These are phyloP conservation scores for Leccinum subgranulosum DNA, from an alignment of 768 basidiomycete genomes.

Conservation along the genomic window DNA sequence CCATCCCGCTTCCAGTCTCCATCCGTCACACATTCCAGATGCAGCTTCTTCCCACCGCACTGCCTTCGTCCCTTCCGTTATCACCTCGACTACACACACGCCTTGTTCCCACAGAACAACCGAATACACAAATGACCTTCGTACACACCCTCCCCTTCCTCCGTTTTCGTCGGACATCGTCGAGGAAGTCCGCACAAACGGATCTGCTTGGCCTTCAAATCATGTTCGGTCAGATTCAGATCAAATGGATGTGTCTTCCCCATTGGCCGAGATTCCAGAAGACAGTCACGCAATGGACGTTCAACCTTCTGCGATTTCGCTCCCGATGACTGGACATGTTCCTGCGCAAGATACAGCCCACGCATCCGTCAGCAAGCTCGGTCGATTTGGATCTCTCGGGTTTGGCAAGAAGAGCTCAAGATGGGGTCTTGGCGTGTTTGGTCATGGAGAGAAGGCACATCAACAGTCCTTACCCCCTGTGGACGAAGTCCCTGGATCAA, in stretches of 20 bases:
- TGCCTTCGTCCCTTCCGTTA: slow-evolving; percentile 44
- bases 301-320: slow-evolving; percentile 48
- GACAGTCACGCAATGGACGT: slow-evolving; percentile 44
- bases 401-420: slow-evolving; percentile 69
- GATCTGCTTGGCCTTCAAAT: slow-evolving; percentile 25
- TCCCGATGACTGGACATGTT: slow-evolving; percentile 32
- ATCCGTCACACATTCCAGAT: slow-evolving; percentile 42
- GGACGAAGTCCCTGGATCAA: slow-evolving; percentile 61
- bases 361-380: slow-evolving; percentile 48
- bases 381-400: slow-evolving; percentile 55
- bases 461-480: slow-evolving; percentile 63
- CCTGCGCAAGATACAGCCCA: slow-evolving; percentile 39
- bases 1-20: slow-evolving; percentile 36
- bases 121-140: slow-evolving; percentile 34
- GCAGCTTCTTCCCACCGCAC: slow-evolving; percentile 52
- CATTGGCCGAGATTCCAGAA: slow-evolving; percentile 46
- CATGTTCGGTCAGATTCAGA: slow-evolving; percentile 32
- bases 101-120: slow-evolving; percentile 33
- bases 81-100: slow-evolving; percentile 29
- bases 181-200: slow-evolving; percentile 29
- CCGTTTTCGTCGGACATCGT: slow-evolving; percentile 28
- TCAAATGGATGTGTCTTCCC: slow-evolving; percentile 57
- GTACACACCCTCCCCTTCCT: slow-evolving; percentile 32
- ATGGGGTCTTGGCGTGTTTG: slow-evolving; percentile 71
- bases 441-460: slow-evolving; percentile 64